Percentiles rank a stretch among this genome's conserved stretches.
phyloP scores from a whole-genome alignment of 176 grass and related monocot species.

The Tuctoria greenei region DNA sequence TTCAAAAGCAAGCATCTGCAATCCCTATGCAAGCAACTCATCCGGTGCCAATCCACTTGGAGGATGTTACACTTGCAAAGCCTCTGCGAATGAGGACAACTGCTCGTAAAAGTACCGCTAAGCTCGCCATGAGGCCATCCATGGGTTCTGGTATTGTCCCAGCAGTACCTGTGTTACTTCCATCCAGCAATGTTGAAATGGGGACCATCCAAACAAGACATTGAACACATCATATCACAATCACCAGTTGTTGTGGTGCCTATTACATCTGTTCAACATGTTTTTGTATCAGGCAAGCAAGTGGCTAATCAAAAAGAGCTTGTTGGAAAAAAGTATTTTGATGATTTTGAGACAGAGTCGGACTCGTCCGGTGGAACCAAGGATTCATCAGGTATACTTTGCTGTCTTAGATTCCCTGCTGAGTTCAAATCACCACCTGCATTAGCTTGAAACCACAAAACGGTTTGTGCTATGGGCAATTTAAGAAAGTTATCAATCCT shows the following conservation, averaged over 20 bases:
- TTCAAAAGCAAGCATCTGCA: conserved; percentile 44
- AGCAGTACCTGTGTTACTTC: conserved; percentile 43
- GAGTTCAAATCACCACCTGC: conserved; percentile 15
- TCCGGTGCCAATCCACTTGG: conserved; percentile 40
- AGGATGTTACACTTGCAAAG: conserved; percentile 55
- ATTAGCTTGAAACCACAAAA: conserved; percentile 14
- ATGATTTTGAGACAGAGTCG: conserved; percentile 28
- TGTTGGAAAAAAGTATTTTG: conserved; percentile 28
- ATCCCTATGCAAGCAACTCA: conserved; percentile 30
- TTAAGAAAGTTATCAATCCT: conserved; percentile 7
- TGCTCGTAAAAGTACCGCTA: conserved; percentile 38
- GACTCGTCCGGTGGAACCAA: conserved; percentile 34
- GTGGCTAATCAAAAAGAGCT: conserved; percentile 18
- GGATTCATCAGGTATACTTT: conserved; percentile 46
- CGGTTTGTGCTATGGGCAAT: background rate
- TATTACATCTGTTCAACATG: conserved; percentile 27
- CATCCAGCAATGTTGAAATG: conserved; percentile 27
- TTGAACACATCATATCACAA: conserved; percentile 21
- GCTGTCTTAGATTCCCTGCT: conserved; percentile 16
- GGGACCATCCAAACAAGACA: conserved; percentile 22
- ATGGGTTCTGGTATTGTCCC: conserved; percentile 41
- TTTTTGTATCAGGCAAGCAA: conserved; percentile 28
- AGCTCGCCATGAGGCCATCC: conserved; percentile 34
- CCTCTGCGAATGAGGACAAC: conserved; percentile 59
- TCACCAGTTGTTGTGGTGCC: conserved; percentile 13